These are phyloP conservation scores for Carex littledalei DNA, from an alignment of 176 grass and related monocot genomes.

Conservation along the genomic window DNA sequence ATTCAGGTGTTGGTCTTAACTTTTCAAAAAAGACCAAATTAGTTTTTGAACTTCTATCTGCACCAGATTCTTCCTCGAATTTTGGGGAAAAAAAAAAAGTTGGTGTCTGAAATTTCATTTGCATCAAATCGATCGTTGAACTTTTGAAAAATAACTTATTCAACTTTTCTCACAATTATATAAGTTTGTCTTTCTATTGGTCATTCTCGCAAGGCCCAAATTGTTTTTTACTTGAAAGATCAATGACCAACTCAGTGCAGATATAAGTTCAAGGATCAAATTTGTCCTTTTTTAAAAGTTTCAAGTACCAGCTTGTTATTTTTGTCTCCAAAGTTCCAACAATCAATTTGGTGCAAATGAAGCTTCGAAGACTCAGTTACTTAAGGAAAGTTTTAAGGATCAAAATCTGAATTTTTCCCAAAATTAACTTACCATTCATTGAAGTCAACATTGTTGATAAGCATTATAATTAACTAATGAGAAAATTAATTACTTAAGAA, in stretches of 20 bases:
- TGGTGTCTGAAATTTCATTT: neutral
- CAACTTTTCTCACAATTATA: neutral
- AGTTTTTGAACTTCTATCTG: neutral
- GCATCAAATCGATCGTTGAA: neutral
- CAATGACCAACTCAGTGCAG: neutral
- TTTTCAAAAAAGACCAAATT: neutral
- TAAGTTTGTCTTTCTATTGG: neutral
- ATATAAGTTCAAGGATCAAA: neutral
- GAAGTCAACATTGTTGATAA: neutral
- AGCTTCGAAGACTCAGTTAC: neutral
- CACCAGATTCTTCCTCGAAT: neutral
- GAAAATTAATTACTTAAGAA: neutral
- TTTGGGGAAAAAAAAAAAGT: constrained; percentile 8
- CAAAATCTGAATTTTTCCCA: neutral
- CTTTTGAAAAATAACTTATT: neutral
- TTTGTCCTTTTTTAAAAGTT: neutral
- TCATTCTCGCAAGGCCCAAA: neutral
- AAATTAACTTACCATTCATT: neutral
- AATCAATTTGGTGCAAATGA: neutral
- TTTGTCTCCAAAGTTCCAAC: neutral
- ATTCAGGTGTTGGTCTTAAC: neutral
- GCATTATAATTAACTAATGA: neutral
- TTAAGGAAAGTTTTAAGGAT: neutral
- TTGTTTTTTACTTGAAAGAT: neutral
- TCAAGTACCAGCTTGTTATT: neutral